A percentile compares a stretch with the other conserved stretches of the same genome.
phyloP scores from a whole-genome alignment of 78 protist genomes.

The Acrasis kona region DNA sequence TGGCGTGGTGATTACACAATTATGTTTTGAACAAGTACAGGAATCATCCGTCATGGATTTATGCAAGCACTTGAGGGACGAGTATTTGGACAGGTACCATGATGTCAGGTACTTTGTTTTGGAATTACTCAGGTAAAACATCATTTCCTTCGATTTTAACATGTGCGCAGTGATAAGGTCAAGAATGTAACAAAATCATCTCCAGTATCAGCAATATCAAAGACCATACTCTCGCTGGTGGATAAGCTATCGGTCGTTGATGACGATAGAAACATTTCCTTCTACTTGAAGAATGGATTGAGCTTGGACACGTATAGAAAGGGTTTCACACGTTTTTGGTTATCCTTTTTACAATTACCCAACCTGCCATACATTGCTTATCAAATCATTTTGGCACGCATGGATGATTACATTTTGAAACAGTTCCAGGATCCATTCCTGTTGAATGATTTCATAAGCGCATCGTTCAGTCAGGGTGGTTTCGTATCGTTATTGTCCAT shows the following conservation, averaged over 20 bases:
- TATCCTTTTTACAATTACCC: neutral
- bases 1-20: too few species aligned
- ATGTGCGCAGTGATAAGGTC: neutral
- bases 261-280: neutral
- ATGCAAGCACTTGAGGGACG: too few species aligned
- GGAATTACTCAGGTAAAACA: neutral
- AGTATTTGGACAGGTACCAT: neutral
- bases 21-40: too few species aligned
- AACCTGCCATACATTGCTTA: neutral
- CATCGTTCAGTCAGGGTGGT: neutral
- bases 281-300: neutral
- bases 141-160: neutral
- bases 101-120: neutral
- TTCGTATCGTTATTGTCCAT: neutral
- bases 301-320: neutral
- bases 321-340: neutral
- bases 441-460: neutral
- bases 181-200: neutral
- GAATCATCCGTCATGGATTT: too few species aligned
- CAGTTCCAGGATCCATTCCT: neutral
- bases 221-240: too few species aligned
- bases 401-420: neutral
- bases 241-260: too few species aligned
- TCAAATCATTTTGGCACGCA: neutral
- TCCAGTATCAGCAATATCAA: too few species aligned